phyloP scores from a whole-genome alignment of 2,329 filamentous ascomycete species.

The Penicillium sp. region DNA sequence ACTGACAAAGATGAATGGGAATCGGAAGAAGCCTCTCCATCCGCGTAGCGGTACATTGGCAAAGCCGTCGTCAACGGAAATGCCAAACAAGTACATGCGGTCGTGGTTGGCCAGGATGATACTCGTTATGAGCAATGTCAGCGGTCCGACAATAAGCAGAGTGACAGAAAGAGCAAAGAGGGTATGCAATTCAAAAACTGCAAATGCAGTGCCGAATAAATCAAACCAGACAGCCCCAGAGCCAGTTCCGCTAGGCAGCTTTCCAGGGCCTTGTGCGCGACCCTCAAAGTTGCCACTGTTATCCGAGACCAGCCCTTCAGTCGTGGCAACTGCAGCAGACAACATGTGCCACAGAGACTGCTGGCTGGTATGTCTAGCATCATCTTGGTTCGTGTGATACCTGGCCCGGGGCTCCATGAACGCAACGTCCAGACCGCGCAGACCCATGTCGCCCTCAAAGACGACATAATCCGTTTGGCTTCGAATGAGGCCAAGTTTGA shows the following conservation, averaged over 20 bases:
- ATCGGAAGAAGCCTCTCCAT: constrained; percentile 78
- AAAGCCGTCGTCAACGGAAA: constrained; percentile 58
- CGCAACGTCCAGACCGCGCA: constrained; percentile 85
- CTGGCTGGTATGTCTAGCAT: constrained; percentile 66
- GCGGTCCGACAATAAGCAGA: constrained; percentile 72
- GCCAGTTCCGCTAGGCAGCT: constrained; percentile 63
- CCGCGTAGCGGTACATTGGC: constrained; percentile 65
- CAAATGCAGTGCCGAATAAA: constrained; percentile 74
- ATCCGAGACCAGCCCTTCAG: constrained; percentile 66
- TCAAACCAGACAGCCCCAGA: constrained; percentile 88
- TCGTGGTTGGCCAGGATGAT: constrained; percentile 66
- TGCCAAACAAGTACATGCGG: constrained; percentile 85
- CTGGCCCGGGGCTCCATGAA: constrained; percentile 82
- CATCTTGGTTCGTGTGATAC: constrained; percentile 91
- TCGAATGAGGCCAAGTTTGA: constrained; percentile 70
- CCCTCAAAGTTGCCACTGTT: constrained; percentile 64
- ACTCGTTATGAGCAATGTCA: constrained; percentile 66
- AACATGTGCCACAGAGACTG: constrained; percentile 90
- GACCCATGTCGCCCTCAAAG: constrained; percentile 70
- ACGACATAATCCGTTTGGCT: constrained; percentile 89
- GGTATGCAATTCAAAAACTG: constrained; percentile 72
- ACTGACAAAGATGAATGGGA: constrained; percentile 69
- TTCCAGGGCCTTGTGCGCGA: constrained; percentile 53
- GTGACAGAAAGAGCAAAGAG: constrained; percentile 86
- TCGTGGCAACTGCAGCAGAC: constrained; percentile 72